Percentiles rank a stretch among this genome's conserved stretches.
Conservation (phyloP, 108 stramenopile species). For the Nannochloropsis granulata region DNA sequence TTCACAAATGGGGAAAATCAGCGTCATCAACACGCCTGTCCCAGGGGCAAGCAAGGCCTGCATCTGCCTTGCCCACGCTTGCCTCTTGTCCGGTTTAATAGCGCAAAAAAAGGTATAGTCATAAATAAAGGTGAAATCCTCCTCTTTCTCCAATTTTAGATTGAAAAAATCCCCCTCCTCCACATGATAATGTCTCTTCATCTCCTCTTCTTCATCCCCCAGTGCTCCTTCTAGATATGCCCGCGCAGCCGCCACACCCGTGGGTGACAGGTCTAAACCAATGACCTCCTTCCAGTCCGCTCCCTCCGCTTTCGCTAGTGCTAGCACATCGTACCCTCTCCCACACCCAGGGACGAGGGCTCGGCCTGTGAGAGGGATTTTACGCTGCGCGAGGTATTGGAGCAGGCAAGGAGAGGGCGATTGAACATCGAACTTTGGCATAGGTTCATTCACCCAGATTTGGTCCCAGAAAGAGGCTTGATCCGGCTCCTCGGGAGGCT, state of each 20-base stretch:
- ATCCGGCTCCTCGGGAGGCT: neutral
- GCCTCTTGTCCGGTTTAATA: neutral
- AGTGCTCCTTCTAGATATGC: neutral
- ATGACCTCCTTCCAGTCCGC: neutral
- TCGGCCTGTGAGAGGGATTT: neutral
- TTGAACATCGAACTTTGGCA: neutral
- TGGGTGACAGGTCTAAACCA: neutral
- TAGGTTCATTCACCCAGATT: neutral
- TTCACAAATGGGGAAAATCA: neutral
- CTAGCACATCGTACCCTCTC: neutral
- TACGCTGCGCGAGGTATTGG: neutral
- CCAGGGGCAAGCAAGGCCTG: neutral
- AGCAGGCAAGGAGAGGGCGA: neutral
- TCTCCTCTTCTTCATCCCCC: neutral
- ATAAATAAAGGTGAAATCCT: neutral
- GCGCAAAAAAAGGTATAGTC: neutral
- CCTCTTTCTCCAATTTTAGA: neutral
- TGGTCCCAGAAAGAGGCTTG: neutral
- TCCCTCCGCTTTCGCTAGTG: neutral
- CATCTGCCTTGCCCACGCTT: neutral
- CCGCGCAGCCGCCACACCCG: neutral
- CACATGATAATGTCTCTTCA: neutral
- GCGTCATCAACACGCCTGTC: neutral
- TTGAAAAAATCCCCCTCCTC: neutral
- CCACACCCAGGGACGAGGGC: neutral